Base-by-base conservation (phyloP, 805 yeast genomes). In the Cyberlindnera subsufficiens region DNA sequence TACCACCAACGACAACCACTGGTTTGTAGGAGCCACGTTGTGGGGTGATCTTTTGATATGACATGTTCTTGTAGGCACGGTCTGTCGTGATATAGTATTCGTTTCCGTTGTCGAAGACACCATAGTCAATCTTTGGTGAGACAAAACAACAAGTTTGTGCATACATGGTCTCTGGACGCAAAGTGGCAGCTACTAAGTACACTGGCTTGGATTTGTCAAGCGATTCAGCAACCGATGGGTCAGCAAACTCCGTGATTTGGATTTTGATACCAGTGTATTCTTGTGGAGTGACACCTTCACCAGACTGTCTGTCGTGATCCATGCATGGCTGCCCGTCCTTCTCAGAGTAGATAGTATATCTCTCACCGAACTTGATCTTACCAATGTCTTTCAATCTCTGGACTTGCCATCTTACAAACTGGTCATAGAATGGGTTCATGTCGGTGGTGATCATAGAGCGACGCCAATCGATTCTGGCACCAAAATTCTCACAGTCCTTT, bases 321-420 rank as follows among this genome's bases (percentile, higher is more conserved):
- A 93, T 90, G 75, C 99, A 93, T 32, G 99, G 95, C 74, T 93
- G 99, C 52, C 97, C 97, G 68, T 93, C 99, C 69, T 86, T 91
- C 63, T 89, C 96, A 34, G 98, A 90, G 70, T 87, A 93, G 59
- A 93, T 87, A 53, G 99, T 93, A 74, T 89, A 87, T 71, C 99
- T 83, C 72, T 91, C 95, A 66, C 99, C 99, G 56, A 93, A 93
- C 72, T 91, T 93, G 70, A 93, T 89, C 69, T 88, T 91, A 51
- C 91, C 96, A 45, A 75, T 68, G 37, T 78, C 89, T 71, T 80
- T 86, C 64, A 93, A 79, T 61, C 82, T 74, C 68, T 82, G 87
- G 80, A 93, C 86, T 68, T 89, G 96, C 99, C 99, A 93, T 72
- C 91, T 80, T 44, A 91, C 82, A 61, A 93, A 93, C 8, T 95